These are phyloP conservation scores for Neofusicoccum cordaticola DNA, from an alignment of 2,329 filamentous ascomycete genomes.

Conservation along the genomic window DNA sequence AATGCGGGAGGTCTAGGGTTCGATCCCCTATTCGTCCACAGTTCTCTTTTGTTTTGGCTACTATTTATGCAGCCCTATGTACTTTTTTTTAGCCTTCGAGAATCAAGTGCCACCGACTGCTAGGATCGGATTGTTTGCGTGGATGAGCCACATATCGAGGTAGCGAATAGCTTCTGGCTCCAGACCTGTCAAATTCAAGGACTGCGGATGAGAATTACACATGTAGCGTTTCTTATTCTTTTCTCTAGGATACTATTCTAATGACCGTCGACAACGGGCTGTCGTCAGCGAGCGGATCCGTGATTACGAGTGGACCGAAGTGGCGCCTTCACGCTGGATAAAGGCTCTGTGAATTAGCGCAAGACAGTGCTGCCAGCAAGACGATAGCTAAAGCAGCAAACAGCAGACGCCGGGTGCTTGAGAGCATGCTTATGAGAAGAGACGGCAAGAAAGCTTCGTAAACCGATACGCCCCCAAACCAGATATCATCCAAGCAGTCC, in stretches of 20 bases:
- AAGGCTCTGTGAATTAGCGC: neutral
- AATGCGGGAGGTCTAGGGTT: conserved; percentile 17
- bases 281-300: neutral
- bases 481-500: neutral
- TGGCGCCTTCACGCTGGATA: neutral
- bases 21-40: conserved; percentile 5
- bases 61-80: too few species aligned
- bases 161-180: too few species aligned
- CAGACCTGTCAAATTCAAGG: too few species aligned
- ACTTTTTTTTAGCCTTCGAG: too few species aligned
- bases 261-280: neutral
- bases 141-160: too few species aligned
- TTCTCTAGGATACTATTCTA: neutral
- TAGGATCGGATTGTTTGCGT: too few species aligned
- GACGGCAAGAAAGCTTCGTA: neutral
- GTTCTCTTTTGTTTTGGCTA: neutral
- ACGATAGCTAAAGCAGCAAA: neutral
- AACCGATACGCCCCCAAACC: conserved; percentile 2
- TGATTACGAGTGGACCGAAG: neutral
- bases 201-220: neutral
- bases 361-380: neutral
- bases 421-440: conserved; percentile 3
- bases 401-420: conserved; percentile 9
- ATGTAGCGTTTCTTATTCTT: neutral
- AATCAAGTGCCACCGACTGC: too few species aligned